phyloP scores from a whole-genome alignment of 805 yeast genomes.

The Spathaspora passalidarum region DNA sequence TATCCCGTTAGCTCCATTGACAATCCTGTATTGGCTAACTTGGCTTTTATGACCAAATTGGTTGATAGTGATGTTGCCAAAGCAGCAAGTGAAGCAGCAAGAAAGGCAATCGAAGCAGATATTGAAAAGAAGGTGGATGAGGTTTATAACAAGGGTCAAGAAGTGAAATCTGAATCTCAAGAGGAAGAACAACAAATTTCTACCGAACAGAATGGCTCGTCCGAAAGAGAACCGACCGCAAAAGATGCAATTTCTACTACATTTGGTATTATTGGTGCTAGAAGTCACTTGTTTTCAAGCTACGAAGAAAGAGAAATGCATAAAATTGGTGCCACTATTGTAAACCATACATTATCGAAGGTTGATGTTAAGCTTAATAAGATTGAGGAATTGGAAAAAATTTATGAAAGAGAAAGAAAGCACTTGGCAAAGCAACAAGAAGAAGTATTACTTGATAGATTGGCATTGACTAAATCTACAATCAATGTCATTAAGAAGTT shows the following conservation, averaged over 20 bases:
- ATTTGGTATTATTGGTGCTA: slow-evolving; percentile 72
- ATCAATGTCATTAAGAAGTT: slow-evolving; percentile 48
- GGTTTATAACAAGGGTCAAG: slow-evolving; percentile 20
- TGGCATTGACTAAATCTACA: slow-evolving; percentile 63
- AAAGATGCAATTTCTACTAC: slow-evolving; percentile 68
- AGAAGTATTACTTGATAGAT: slow-evolving; percentile 61
- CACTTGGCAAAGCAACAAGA: slow-evolving; percentile 60
- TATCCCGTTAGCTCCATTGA: slow-evolving; percentile 83
- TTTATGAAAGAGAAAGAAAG: slow-evolving; percentile 62
- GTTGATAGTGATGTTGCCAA: slow-evolving; percentile 85
- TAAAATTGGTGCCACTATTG: slow-evolving; percentile 51
- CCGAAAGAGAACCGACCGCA: slow-evolving; percentile 8
- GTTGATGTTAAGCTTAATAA: slow-evolving; percentile 61
- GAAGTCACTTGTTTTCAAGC: slow-evolving; percentile 75
- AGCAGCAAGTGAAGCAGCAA: slow-evolving; percentile 71
- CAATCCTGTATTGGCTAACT: slow-evolving; percentile 91
- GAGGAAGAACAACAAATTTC: background rate
- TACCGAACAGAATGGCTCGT: slow-evolving; percentile 10
- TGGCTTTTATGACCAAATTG: slow-evolving; percentile 79
- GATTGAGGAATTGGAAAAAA: slow-evolving; percentile 59
- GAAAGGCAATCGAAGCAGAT: slow-evolving; percentile 45
- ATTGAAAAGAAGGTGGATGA: slow-evolving; percentile 36
- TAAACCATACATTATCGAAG: slow-evolving; percentile 61
- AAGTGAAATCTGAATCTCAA: slow-evolving; percentile 1
- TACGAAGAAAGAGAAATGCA: slow-evolving; percentile 79